Base-by-base conservation (phyloP, 805 yeast genomes). In the Myxozyma geophila region DNA sequence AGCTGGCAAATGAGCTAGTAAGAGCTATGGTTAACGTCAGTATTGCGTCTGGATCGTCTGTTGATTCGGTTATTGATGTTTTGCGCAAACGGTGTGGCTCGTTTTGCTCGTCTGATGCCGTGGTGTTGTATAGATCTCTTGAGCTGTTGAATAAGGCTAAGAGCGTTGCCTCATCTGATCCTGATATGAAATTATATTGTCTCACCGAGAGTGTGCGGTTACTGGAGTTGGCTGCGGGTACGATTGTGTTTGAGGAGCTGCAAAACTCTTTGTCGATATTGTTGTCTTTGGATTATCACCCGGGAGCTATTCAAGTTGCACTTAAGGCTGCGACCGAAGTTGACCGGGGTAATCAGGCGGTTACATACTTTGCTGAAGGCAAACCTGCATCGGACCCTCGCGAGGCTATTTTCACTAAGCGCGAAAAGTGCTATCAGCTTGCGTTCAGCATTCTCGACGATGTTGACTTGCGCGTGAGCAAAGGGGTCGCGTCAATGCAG, bases 1-100 rank as follows among this genome's bases (percentile, higher is more conserved):
- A 85, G 55, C 80, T 91, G 52, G 86, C 93, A 35, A 90, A 90
- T 74, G 98, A 93, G 70, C 85, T 96, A 43, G 82, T 95, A 51
- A 88, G 96, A 1, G 89, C 97, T 0, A 86, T 95, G 43, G 92
- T 95, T 66, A 92, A 92, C 76, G 88, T 88, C 74, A 90, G 89
- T 69, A 92, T 95, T 62, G 82, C 90, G 44, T 85, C 89, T 68
- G 98, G 99, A n/a, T 93, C 90, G 3, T 89, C 96, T 0, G 93
- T 95, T 51, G 98, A 93, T 73, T 81, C 88, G 62, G 90, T 93
- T 57, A 96, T 98, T 0, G 86, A 87, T 41, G 86, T 92, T 1
- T 79, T 95, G 57, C 97, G 95, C 76, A 96, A 90, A 59, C 87
- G 93, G 64, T 95, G 99, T 79, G 96, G 96, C 0, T 86, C 96